Percentiles rank a stretch among this genome's conserved stretches.
phyloP scores from a whole-genome alignment of 2,329 filamentous ascomycete species.

The Colletotrichum lentis region DNA sequence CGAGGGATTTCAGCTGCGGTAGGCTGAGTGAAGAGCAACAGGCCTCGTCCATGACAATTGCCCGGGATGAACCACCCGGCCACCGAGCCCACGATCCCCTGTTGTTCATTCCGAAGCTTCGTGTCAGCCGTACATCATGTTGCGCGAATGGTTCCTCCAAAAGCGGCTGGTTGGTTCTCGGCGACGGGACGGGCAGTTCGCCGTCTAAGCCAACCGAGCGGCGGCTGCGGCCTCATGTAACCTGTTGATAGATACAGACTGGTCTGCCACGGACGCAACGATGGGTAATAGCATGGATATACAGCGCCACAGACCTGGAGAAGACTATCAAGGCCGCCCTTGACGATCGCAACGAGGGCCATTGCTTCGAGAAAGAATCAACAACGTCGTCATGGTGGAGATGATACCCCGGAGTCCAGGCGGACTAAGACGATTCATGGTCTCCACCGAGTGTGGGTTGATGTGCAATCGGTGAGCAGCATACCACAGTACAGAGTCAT shows the following conservation, averaged over 20 bases:
- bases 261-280: not conserved
- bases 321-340: not conserved
- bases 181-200: not conserved
- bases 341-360: not conserved
- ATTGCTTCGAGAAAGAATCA: constrained; percentile 1
- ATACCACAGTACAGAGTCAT: not conserved
- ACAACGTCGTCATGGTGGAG: constrained; percentile 14
- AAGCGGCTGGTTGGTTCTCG: not conserved
- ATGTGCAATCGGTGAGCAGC: constrained; percentile 12
- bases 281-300: not conserved
- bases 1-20: not conserved
- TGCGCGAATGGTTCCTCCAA: not conserved
- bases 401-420: constrained; percentile 11
- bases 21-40: not conserved
- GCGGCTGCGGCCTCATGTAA: not conserved
- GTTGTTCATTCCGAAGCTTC: not conserved
- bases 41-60: not conserved
- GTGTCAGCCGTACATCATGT: not conserved
- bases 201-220: not conserved
- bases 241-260: not conserved
- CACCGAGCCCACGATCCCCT: not conserved
- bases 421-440: constrained; percentile 17
- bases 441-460: constrained; percentile 18
- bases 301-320: not conserved
- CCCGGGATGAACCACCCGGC: not conserved